Percentiles rank a stretch among this genome's conserved stretches.
Conservation (phyloP, 139 green algal genomes). For the Chlamydomonas schloesseri region DNA sequence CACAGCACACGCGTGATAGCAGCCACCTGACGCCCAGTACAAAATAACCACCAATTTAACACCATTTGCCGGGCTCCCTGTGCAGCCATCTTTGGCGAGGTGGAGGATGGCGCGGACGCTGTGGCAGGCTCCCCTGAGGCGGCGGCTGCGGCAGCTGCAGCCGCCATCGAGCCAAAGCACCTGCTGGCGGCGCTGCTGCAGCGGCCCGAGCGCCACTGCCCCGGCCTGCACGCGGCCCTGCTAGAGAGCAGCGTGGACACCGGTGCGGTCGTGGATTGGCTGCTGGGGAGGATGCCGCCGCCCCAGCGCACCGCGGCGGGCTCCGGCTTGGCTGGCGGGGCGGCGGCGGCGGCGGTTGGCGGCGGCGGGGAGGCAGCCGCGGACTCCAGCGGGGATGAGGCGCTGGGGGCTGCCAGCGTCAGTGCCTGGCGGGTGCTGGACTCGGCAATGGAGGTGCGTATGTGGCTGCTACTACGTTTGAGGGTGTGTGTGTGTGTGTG, state of each 20-base stretch:
- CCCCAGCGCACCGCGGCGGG: neutral
- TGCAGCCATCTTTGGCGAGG: too few species aligned
- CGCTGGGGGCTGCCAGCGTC: neutral
- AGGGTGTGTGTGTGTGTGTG: too few species aligned
- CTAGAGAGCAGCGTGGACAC: neutral
- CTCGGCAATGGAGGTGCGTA: neutral
- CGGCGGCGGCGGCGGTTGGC: neutral
- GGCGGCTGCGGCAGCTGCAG: too few species aligned
- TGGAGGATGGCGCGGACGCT: too few species aligned
- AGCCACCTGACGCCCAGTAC: too few species aligned
- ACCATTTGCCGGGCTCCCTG: too few species aligned
- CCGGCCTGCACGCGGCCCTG: neutral
- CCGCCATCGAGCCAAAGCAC: conserved; percentile 16
- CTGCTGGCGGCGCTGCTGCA: conserved; percentile 42
- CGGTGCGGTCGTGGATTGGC: neutral
- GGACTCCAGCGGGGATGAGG: neutral
- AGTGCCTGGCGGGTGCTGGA: neutral
- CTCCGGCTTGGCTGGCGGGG: neutral
- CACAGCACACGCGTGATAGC: too few species aligned
- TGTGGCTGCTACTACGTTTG: too few species aligned
- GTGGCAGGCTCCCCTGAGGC: too few species aligned
- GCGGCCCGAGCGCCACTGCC: neutral
- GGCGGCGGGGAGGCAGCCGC: neutral
- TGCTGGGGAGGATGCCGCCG: neutral
- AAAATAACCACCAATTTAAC: too few species aligned